phyloP scores from a whole-genome alignment of 495 filamentous ascomycete genomes.

The Cairneyella variabilis region DNA sequence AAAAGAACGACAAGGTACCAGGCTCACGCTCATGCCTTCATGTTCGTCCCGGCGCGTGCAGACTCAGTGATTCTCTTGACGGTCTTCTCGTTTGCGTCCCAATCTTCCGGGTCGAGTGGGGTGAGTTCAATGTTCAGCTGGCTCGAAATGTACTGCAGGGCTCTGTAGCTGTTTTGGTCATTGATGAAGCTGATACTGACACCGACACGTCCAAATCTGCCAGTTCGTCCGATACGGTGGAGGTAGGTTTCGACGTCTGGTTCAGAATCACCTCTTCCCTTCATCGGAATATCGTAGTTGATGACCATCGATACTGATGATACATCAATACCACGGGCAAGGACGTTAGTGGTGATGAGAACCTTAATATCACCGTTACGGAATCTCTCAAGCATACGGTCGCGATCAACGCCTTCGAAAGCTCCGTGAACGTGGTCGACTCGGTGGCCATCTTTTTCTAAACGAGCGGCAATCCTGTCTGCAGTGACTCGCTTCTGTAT shows the following conservation, averaged over 20 bases:
- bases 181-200: conserved; percentile 90
- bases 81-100: conserved; percentile 79
- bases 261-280: conserved; percentile 40
- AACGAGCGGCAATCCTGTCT: conserved; percentile 73
- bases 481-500: conserved; percentile 75
- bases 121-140: conserved; percentile 58
- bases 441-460: conserved; percentile 84
- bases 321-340: conserved; percentile 96
- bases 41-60: conserved; percentile 62
- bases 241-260: conserved; percentile 93
- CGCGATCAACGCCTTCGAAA: conserved; percentile 77
- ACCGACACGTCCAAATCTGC: conserved; percentile 95
- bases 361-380: conserved; percentile 84
- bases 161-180: conserved; percentile 68
- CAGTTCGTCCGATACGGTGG: conserved; percentile 95
- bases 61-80: conserved; percentile 84
- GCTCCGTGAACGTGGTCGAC: conserved; percentile 85
- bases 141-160: conserved; percentile 69
- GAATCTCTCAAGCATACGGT: conserved; percentile 84
- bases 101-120: conserved; percentile 57
- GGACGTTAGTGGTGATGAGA: conserved; percentile 97
- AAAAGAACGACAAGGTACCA: too few relatives aligned
- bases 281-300: conserved; percentile 82
- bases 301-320: conserved; percentile 95
- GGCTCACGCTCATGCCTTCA: conserved; percentile 23